Base-by-base conservation (phyloP, 805 yeast species). In the Gaillardinia entomophila region DNA sequence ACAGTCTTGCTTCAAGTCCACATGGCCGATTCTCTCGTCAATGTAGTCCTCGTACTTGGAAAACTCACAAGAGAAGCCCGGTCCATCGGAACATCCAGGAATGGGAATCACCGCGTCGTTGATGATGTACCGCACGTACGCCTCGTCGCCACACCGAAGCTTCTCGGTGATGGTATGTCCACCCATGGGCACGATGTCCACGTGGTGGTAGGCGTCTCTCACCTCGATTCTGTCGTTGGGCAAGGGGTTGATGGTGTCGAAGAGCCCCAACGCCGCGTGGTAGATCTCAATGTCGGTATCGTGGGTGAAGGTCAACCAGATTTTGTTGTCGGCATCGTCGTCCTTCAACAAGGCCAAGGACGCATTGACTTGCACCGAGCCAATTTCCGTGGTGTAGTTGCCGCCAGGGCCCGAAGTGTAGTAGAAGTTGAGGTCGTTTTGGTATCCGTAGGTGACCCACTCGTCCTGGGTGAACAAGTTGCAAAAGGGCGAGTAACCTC, bases 111-210 rank as follows among this genome's bases (percentile, higher is more conserved):
- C 78, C 2, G 77, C 77, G 39, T 75, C 79, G 45, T 75, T 75
- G 13, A 73, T 42, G 5, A 72, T 51, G 24, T 62, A 57, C 49
- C 80, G 67, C 12, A 75, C 73, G 45, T 56, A 76, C 3, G 57
- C 45, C 12, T 63, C 54, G 18, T 43, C 48, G 24, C 57, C 58
- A 51, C 79, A 75, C 32, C 48, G 49, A 35, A 72, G 51, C 41
- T 75, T 62, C 54, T 77, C 82, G 16, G 72, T 47, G 20, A 29
- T 16, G 13, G 74, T 44, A 38, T 76, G 61, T 3, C 73, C 78
- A 23, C 79, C 82, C 77, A 71, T 72, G 32, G 82, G 83, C 16
- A 66, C 65, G 27, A 74, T 50, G 43, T 76, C 73, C 5, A 66
- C 57, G 36, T 41, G 51, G 30, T 32, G 36, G 33, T 48, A 47